Conservation (phyloP, 1,284 basidiomycete species). For the Tilletia caries region DNA sequence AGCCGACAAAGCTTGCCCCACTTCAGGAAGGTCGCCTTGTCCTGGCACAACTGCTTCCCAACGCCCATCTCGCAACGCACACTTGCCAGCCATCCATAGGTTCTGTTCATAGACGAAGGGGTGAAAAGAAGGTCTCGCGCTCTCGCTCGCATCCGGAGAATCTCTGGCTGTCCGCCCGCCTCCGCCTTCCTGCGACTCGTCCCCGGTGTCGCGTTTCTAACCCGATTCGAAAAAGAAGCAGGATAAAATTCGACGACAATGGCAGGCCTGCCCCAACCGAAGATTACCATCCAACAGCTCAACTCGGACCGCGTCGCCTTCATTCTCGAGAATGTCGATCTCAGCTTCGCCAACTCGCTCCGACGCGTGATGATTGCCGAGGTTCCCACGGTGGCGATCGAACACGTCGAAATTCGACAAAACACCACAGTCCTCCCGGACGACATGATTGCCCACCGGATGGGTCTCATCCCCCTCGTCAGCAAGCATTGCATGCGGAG, state of each 20-base stretch:
- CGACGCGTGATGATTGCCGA: constrained; percentile 51
- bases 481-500: constrained; percentile 58
- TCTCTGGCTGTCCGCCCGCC: too few relatives aligned
- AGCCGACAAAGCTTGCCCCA: too few relatives aligned
- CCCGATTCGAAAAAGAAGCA: too few relatives aligned
- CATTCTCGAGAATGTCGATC: constrained; percentile 48
- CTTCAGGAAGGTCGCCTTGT: too few relatives aligned
- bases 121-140: too few relatives aligned
- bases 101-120: too few relatives aligned
- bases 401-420: constrained; percentile 86
- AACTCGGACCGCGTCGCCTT: constrained; percentile 44
- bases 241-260: background rate
- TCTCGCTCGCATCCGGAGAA: too few relatives aligned
- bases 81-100: too few relatives aligned
- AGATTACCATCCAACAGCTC: constrained; percentile 20
- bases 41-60: too few relatives aligned
- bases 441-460: constrained; percentile 92
- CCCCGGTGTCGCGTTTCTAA: too few relatives aligned
- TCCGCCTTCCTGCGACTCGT: too few relatives aligned
- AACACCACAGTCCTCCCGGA: constrained; percentile 94
- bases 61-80: too few relatives aligned
- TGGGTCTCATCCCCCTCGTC: constrained; percentile 88
- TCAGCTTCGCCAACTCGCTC: constrained; percentile 51
- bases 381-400: constrained; percentile 67
- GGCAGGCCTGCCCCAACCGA: constrained; percentile 1